Conservation (phyloP, 441 rosid genomes). For the Biscutella laevigata region DNA sequence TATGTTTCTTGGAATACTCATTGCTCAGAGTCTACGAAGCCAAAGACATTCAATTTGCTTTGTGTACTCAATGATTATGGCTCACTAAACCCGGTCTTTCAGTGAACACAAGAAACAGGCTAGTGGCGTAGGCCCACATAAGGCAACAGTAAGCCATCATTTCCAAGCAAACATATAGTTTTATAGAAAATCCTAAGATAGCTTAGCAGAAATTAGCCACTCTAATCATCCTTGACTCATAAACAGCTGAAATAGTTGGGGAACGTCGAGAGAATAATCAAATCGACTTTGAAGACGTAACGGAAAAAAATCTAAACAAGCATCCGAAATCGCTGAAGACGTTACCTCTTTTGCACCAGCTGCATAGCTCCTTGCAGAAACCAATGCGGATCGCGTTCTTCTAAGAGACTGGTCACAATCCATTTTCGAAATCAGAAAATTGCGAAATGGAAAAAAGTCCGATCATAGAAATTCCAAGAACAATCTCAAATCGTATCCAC, state of each 20-base stretch:
- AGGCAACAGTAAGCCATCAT: background rate
- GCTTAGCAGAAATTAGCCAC: background rate
- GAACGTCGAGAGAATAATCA: too few relatives aligned
- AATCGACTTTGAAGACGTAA: too few relatives aligned
- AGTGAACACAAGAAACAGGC: background rate
- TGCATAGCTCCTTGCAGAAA: slow-evolving; percentile 30
- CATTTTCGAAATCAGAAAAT: background rate
- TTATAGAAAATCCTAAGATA: background rate
- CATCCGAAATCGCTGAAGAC: background rate
- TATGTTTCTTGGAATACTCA: background rate
- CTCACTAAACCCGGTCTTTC: background rate
- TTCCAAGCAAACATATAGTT: background rate
- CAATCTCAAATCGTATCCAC: slow-evolving; percentile 3
- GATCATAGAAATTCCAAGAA: background rate
- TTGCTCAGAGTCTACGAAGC: background rate
- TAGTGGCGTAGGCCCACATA: background rate
- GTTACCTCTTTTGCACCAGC: slow-evolving; percentile 32
- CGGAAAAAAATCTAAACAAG: background rate
- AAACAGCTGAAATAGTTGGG: too few relatives aligned
- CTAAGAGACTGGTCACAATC: slow-evolving; percentile 21
- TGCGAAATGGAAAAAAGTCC: background rate
- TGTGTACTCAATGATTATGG: background rate
- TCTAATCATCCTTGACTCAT: background rate
- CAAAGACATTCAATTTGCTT: background rate
- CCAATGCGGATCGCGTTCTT: slow-evolving; percentile 26